Base-by-base conservation (phyloP, 352 stramenopile species). In the Globisporangium parvum region DNA sequence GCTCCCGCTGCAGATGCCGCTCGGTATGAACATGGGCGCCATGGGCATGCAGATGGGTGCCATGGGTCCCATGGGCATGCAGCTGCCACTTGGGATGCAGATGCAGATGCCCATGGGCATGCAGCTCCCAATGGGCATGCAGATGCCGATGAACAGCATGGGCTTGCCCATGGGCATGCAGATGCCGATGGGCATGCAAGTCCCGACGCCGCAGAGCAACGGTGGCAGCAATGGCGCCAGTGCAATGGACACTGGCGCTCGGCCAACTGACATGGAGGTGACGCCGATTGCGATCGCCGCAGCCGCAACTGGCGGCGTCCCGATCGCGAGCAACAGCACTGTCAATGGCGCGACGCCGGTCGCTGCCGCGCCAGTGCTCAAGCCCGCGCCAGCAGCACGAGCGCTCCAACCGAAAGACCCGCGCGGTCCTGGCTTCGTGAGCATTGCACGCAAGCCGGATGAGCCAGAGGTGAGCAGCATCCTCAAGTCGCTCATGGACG, bases 401-500 rank as follows among this genome's bases (percentile, higher is more conserved):
- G 40, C 67, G 2, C 42, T 85, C 24, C 80, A 87, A 31, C 77
- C 71, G 0, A 88, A 88, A 35, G 70, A 58, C n/a, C 40, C 42
- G 37, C 59, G 55, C 17, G 51, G 48, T 8, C 62, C 73, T 20
- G 73, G 66, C 11, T 91, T 92, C 51, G 82, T 95, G 17, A 89
- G 53, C 53, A 91, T 95, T 42, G 85, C 85, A 5, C 71, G 80
- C 23, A 92, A 93, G 53, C 85, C 85, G 0, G 82, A 91, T 33
- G 76, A 91, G 51, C 80, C 82, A 0, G 77, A 87, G 46, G 79
- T 93, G 52, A 93, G 82, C 65, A 90, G 73, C 50, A 93, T 95
- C 55, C 66, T 95, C n/a, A 86, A 92, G 59, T 87, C 79, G 41
- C 73, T 95, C 1, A 89, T 95, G 77, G 70, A 91, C 12, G 85